A percentile compares a stretch with the other conserved stretches of the same genome.
phyloP scores from a whole-genome alignment of 2,329 filamentous ascomycete genomes.

The Venturia asperata region DNA sequence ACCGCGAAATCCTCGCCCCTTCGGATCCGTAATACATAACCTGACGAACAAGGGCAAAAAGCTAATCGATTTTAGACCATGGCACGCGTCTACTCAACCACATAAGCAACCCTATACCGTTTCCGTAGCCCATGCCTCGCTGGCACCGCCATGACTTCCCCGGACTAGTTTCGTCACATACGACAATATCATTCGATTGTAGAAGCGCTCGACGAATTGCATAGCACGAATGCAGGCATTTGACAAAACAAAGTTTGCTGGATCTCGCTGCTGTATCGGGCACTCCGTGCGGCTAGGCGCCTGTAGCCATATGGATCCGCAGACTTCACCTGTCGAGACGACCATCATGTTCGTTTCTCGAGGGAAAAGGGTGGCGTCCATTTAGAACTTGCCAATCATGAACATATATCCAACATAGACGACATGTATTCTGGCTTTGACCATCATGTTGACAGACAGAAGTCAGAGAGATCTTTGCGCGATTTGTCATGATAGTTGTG shows the following conservation, averaged over 20 bases:
- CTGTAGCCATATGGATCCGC: background rate
- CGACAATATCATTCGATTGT: background rate
- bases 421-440: background rate
- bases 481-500: background rate
- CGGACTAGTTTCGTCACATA: background rate
- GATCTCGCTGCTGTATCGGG: background rate
- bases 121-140: background rate
- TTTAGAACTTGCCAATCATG: background rate
- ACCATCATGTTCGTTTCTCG: background rate
- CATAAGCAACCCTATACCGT: background rate
- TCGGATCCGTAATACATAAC: background rate
- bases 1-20: background rate
- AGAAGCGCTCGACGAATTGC: background rate
- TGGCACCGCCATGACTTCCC: background rate
- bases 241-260: background rate
- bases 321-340: background rate
- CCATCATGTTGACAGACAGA: background rate
- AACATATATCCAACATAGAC: background rate
- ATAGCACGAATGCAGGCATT: background rate
- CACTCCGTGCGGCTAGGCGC: background rate
- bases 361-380: background rate
- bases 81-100: constrained; percentile 7
- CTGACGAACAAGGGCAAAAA: background rate
- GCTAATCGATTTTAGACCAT: background rate
- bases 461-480: background rate